Evolutionary conservation across 2,329 filamentous ascomycete genomes (phyloP).

Genomic region (Claviceps africana): DNA sequence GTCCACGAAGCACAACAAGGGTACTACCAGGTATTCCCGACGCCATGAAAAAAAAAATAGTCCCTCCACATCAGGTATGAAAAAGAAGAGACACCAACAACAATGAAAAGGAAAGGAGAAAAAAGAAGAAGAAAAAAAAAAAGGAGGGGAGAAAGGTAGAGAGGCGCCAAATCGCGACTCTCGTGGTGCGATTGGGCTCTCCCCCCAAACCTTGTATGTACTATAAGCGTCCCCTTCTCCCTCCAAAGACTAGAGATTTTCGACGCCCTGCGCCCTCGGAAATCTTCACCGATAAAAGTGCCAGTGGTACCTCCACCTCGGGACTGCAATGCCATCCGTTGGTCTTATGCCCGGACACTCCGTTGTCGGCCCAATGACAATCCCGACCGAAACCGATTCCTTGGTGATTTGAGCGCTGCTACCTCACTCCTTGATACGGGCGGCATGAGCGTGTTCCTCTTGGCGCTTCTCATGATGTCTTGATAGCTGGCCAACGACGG

Average conservation of each 20-base stretch:
- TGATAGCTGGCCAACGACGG: conserved; percentile 28
- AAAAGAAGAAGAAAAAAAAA: background rate
- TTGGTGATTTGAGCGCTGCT: conserved; percentile 14
- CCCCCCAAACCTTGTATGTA: too few relatives aligned
- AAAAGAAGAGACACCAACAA: background rate
- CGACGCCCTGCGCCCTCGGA: too few relatives aligned
- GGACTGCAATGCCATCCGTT: background rate
- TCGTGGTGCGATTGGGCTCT: background rate
- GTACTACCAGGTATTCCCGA: background rate
- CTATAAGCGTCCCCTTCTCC: too few relatives aligned
- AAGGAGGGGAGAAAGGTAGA: too few relatives aligned
- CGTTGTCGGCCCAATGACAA: conserved; percentile 24
- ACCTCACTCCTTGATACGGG: conserved; percentile 11
- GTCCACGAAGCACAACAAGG: background rate
- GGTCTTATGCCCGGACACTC: conserved; percentile 23
- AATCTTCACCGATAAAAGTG: background rate
- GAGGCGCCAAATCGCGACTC: background rate
- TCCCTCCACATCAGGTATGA: background rate
- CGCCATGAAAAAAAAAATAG: background rate
- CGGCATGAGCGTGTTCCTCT: conserved; percentile 22
- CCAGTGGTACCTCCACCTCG: background rate
- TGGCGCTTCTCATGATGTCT: conserved; percentile 30
- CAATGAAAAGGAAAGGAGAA: background rate
- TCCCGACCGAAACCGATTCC: conserved; percentile 21
- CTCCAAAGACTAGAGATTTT: too few relatives aligned